Evolutionary conservation across 345 rosid species (phyloP).

Genomic region (Eucalyptus paniculata): DNA sequence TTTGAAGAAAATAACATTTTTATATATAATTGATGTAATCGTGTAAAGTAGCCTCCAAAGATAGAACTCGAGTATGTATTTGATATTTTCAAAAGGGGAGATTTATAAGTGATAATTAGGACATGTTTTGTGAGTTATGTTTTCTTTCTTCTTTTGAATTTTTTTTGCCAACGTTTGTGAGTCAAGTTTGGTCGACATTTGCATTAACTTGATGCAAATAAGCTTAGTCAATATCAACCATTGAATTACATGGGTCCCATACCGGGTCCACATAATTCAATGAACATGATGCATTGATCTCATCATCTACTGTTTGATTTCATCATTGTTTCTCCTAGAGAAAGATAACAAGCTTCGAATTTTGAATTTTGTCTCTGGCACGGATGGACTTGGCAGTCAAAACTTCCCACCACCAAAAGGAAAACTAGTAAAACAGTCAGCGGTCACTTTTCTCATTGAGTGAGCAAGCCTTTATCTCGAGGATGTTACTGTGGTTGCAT

Average conservation of each 20-base stretch:
- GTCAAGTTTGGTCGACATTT: not conserved
- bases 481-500: constrained; percentile 69
- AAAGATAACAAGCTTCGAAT: no score
- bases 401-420: no score
- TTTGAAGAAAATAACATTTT: not conserved
- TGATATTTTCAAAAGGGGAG: not conserved
- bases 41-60: not conserved
- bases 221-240: not conserved
- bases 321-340: not conserved
- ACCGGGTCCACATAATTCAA: not conserved
- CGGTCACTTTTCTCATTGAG: constrained; percentile 60
- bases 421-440: constrained; percentile 1
- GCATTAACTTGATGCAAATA: rapidly evolving
- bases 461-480: constrained; percentile 70
- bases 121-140: not conserved
- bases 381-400: rapidly evolving
- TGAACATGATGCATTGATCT: not conserved
- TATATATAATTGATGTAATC: not conserved
- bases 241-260: not conserved
- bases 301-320: not conserved
- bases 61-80: not conserved
- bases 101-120: not conserved
- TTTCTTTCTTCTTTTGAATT: not conserved
- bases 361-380: no score
- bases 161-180: not conserved